phyloP scores from a whole-genome alignment of 768 basidiomycete genomes.

The Hemileccinum rubropunctum region DNA sequence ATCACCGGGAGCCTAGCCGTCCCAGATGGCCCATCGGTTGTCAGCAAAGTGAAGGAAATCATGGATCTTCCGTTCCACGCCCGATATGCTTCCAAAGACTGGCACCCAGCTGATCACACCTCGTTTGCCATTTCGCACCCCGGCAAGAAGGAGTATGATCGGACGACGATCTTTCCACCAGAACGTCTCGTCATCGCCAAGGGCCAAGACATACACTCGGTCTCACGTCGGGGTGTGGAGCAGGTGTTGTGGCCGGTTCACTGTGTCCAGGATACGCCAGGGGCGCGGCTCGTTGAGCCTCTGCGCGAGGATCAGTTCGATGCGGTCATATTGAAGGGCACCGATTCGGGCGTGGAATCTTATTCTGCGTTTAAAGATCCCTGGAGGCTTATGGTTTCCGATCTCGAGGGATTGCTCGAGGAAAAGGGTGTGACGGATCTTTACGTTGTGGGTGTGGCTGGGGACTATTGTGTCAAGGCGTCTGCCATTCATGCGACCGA shows the following conservation, averaged over 20 bases:
- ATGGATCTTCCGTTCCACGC: conserved; percentile 53
- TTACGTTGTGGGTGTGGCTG: conserved; percentile 66
- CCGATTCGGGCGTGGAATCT: conserved; percentile 59
- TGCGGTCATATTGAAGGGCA: conserved; percentile 52
- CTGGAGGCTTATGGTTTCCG: conserved; percentile 46
- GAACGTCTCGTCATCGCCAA: conserved; percentile 30
- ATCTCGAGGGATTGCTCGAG: conserved; percentile 43
- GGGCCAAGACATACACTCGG: conserved; percentile 16
- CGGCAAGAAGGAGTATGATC: conserved; percentile 35
- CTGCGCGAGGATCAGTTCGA: conserved; percentile 43
- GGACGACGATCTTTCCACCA: conserved; percentile 36
- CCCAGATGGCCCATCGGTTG: conserved; percentile 52
- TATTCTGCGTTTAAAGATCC: conserved; percentile 68
- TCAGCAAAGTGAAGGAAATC: conserved; percentile 55
- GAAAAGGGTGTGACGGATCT: conserved; percentile 51
- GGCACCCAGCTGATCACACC: conserved; percentile 60
- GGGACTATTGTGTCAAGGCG: conserved; percentile 73
- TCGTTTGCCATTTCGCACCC: conserved; percentile 63
- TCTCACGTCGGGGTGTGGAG: conserved; percentile 28
- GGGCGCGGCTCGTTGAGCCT: conserved; percentile 58
- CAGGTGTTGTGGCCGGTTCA: conserved; percentile 83
- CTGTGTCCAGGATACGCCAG: conserved; percentile 59
- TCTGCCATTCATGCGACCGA: conserved; percentile 55
- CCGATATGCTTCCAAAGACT: conserved; percentile 56
- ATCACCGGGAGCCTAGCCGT: conserved; percentile 73